These are phyloP conservation scores for Trichophyton equinum DNA, from an alignment of 2,329 filamentous ascomycete species.

Conservation along the genomic window DNA sequence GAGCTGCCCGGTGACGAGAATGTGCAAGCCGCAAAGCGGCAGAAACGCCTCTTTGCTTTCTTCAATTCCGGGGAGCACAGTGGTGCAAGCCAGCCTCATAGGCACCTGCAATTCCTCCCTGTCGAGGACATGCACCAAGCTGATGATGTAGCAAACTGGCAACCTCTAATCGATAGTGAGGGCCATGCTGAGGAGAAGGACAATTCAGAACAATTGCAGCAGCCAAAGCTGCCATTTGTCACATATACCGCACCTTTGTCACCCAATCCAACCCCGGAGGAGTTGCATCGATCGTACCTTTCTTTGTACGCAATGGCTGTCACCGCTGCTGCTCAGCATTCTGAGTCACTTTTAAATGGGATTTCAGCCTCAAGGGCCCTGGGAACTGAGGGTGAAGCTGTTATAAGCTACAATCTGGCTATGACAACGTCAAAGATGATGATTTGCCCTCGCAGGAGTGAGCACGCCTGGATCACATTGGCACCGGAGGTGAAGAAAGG, in stretches of 20 bases:
- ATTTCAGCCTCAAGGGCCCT: neutral
- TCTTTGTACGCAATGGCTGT: constrained; percentile 28
- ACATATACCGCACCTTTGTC: constrained; percentile 37
- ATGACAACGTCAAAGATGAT: constrained; percentile 44
- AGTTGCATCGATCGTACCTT: constrained; percentile 28
- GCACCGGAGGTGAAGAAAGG: constrained; percentile 25
- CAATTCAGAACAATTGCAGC: constrained; percentile 13
- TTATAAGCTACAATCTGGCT: constrained; percentile 47
- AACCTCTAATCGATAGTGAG: constrained; percentile 35
- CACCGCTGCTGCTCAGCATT: neutral
- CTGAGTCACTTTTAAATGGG: neutral
- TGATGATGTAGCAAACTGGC: constrained; percentile 27
- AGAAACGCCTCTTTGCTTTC: constrained; percentile 33
- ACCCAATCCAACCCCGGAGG: constrained; percentile 27
- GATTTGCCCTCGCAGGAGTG: constrained; percentile 39
- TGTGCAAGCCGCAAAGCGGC: neutral
- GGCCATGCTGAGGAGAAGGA: neutral
- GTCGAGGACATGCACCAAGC: constrained; percentile 30
- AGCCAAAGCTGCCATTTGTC: constrained; percentile 35
- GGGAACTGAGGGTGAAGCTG: constrained; percentile 24
- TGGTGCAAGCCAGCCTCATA: constrained; percentile 37
- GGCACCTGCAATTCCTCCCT: constrained; percentile 38
- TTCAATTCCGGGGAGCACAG: constrained; percentile 39
- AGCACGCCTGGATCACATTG: constrained; percentile 31
- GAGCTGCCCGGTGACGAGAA: neutral